Conservation (phyloP, 805 yeast species). For the Wickerhamiella allomyrinae region DNA sequence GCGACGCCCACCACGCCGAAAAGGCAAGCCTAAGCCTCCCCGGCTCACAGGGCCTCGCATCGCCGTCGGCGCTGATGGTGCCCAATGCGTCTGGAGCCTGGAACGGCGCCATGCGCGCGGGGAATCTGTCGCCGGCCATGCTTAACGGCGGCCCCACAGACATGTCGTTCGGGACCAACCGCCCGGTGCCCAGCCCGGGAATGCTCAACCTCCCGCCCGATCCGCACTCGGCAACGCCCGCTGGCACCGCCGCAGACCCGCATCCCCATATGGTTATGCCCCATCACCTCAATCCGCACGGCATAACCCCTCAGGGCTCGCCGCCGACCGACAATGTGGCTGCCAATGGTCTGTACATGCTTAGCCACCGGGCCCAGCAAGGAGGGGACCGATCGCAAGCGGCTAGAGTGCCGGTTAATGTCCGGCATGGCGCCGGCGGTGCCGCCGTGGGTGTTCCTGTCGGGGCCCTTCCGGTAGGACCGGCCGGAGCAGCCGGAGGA, state of each 20-base stretch:
- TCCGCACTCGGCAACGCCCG: constrained; percentile 9
- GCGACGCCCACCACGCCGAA: neutral
- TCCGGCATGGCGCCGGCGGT: neutral
- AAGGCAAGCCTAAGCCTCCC: constrained; percentile 13
- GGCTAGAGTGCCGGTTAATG: neutral
- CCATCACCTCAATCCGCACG: neutral
- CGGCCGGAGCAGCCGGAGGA: too few relatives aligned
- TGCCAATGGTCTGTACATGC: constrained; percentile 23
- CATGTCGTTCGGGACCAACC: neutral
- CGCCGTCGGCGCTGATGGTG: constrained; percentile 18
- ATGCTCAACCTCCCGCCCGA: neutral
- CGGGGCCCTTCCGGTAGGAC: neutral
- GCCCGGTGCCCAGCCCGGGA: constrained; percentile 4
- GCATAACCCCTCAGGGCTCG: neutral
- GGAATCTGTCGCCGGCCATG: constrained; percentile 28
- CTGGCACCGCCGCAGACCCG: neutral
- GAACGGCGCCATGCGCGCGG: constrained; percentile 20
- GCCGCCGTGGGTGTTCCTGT: too few relatives aligned
- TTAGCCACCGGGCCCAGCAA: constrained; percentile 11
- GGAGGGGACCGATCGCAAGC: neutral
- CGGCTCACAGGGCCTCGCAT: constrained; percentile 19
- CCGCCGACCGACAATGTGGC: constrained; percentile 21
- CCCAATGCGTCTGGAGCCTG: constrained; percentile 10
- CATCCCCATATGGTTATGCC: neutral
- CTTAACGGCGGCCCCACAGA: constrained; percentile 22